Conservation (phyloP, 2,329 filamentous ascomycete species). For the Cladophialophora psammophila region DNA sequence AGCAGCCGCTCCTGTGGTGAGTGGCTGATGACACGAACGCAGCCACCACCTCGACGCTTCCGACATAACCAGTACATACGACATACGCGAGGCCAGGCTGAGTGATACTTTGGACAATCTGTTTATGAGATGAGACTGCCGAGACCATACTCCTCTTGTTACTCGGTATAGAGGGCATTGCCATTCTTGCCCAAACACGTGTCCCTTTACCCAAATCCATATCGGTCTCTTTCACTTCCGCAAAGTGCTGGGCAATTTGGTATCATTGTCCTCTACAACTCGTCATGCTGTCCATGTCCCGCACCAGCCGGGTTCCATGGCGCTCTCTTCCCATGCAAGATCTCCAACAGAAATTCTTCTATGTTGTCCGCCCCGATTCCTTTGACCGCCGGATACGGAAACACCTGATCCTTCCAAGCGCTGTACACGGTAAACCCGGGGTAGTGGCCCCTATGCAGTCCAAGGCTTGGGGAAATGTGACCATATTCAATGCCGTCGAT, state of each 20-base stretch:
- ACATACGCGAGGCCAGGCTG: neutral
- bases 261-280: neutral
- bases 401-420: slow-evolving; percentile 55
- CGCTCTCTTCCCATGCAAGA: slow-evolving; percentile 14
- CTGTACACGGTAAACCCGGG: slow-evolving; percentile 56
- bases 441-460: slow-evolving; percentile 43
- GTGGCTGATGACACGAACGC: neutral
- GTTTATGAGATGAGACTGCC: neutral
- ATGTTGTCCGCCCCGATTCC: slow-evolving; percentile 4
- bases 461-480: slow-evolving; percentile 53
- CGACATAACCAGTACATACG: neutral
- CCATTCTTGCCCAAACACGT: neutral
- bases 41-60: neutral
- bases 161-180: neutral
- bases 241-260: neutral
- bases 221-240: neutral
- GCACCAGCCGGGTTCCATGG: slow-evolving; percentile 1
- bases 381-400: slow-evolving; percentile 46
- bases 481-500: slow-evolving; percentile 57
- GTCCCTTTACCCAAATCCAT: neutral
- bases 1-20: neutral
- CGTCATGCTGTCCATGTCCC: slow-evolving; percentile 20
- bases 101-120: neutral
- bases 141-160: neutral
- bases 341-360: slow-evolving; percentile 12